These are phyloP conservation scores for Peterozyma xylosa DNA, from an alignment of 805 yeast species.

Conservation along the genomic window DNA sequence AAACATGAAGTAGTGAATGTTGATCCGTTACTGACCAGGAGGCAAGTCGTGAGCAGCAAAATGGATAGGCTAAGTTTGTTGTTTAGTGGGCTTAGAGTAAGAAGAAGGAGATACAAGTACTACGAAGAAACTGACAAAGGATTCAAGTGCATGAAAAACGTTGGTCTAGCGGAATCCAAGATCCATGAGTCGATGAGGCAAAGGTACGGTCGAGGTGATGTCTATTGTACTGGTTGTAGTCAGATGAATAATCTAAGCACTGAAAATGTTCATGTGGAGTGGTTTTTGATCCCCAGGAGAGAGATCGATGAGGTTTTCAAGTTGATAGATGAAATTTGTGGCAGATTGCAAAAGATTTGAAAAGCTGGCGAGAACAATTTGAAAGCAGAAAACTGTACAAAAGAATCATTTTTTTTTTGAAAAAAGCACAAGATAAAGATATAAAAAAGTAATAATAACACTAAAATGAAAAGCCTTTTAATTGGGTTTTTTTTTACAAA, in stretches of 20 bases:
- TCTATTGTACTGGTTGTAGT: constrained; percentile 40
- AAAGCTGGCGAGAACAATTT: too few relatives aligned
- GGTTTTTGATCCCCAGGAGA: constrained; percentile 46
- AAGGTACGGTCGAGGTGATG: constrained; percentile 38
- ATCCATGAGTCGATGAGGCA: constrained; percentile 31
- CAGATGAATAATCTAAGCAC: constrained; percentile 10
- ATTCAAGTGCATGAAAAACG: constrained; percentile 23
- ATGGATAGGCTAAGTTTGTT: constrained; percentile 11
- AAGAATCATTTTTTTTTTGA: not conserved
- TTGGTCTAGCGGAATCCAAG: constrained; percentile 29
- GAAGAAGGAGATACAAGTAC: constrained; percentile 8
- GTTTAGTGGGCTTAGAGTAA: constrained; percentile 7
- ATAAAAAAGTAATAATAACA: not conserved
- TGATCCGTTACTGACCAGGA: constrained; percentile 20
- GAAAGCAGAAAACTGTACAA: too few relatives aligned
- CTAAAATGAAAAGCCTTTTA: not conserved
- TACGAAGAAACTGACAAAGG: constrained; percentile 23
- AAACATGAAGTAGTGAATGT: constrained; percentile 34
- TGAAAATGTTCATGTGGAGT: constrained; percentile 38
- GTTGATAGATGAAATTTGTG: constrained; percentile 24
- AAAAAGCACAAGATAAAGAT: not conserved
- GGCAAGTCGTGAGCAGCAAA: constrained; percentile 12
- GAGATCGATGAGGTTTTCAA: constrained; percentile 25
- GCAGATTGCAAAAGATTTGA: not conserved
- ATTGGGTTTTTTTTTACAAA: not conserved